phyloP scores from a whole-genome alignment of 768 basidiomycete genomes.

The Suillus tomentosus region DNA sequence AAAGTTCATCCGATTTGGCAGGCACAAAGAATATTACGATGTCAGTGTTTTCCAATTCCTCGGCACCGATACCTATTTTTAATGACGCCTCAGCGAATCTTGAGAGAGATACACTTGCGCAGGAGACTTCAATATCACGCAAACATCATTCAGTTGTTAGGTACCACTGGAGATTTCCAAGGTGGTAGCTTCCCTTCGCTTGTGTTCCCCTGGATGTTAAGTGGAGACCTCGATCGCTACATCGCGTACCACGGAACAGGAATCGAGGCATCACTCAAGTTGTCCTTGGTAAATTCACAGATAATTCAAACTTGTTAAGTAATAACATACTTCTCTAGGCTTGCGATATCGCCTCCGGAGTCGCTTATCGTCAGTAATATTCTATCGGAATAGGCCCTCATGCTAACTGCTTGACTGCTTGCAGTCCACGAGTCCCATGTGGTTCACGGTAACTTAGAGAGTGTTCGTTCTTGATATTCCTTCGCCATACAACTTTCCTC shows the following conservation, averaged over 20 bases:
- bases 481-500: neutral
- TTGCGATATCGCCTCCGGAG: constrained; percentile 1
- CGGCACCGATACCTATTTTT: neutral
- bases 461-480: neutral
- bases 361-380: constrained; percentile 3
- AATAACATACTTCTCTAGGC: neutral
- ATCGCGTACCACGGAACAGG: constrained; percentile 3
- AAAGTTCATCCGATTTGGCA: neutral
- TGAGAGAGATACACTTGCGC: neutral
- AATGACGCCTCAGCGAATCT: neutral
- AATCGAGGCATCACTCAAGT: neutral
- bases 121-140: neutral
- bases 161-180: neutral
- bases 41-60: neutral
- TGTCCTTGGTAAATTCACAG: neutral
- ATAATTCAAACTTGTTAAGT: neutral
- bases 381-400: too few species aligned
- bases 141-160: neutral
- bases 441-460: constrained; percentile 3
- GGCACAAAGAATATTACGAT: neutral
- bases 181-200: neutral
- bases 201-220: constrained; percentile 1
- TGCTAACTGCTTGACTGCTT: neutral
- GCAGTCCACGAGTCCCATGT: neutral
- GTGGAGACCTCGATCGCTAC: constrained; percentile 4